A percentile compares a stretch with the other conserved stretches of the same genome.
These are phyloP conservation scores for Didymella segeticola DNA, from an alignment of 2,329 filamentous ascomycete species.

Conservation along the genomic window DNA sequence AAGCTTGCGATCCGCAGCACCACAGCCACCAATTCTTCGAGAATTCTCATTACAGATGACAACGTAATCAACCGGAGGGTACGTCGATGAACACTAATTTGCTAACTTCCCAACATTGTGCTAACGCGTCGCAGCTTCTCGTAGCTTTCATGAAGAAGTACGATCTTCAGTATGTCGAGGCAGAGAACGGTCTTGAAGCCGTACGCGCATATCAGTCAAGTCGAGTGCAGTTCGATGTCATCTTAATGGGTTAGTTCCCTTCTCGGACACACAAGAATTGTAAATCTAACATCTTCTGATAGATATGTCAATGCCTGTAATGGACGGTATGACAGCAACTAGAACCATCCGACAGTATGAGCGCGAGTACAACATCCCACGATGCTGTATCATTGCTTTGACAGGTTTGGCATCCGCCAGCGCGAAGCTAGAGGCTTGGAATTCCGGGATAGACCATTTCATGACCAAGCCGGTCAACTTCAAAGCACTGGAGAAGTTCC, in stretches of 20 bases:
- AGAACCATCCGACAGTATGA: slow-evolving; percentile 43
- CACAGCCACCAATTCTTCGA: not conserved
- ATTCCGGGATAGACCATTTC: slow-evolving; percentile 40
- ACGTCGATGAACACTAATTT: not conserved
- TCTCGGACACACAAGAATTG: not conserved
- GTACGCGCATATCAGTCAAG: slow-evolving; percentile 32
- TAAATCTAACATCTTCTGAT: not conserved
- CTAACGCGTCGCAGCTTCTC: slow-evolving; percentile 35
- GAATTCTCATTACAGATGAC: slow-evolving; percentile 49
- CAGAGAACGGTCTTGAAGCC: slow-evolving; percentile 44
- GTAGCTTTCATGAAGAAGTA: slow-evolving; percentile 41
- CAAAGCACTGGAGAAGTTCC: slow-evolving; percentile 28
- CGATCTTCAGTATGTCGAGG: slow-evolving; percentile 31
- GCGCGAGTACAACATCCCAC: slow-evolving; percentile 18
- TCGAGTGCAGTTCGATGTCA: slow-evolving; percentile 25
- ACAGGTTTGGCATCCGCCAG: slow-evolving; percentile 39
- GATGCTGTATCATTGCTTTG: slow-evolving; percentile 34
- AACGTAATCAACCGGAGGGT: slow-evolving; percentile 50
- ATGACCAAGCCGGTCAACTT: slow-evolving; percentile 44
- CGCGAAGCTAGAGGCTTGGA: slow-evolving; percentile 37
- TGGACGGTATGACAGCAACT: slow-evolving; percentile 47
- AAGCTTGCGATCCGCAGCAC: not conserved
- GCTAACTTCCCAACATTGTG: not conserved
- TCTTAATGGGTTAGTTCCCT: slow-evolving; percentile 42
- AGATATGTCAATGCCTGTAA: slow-evolving; percentile 48